Base-by-base conservation (phyloP, 495 filamentous ascomycete species). In the Margaritispora aquatica region DNA sequence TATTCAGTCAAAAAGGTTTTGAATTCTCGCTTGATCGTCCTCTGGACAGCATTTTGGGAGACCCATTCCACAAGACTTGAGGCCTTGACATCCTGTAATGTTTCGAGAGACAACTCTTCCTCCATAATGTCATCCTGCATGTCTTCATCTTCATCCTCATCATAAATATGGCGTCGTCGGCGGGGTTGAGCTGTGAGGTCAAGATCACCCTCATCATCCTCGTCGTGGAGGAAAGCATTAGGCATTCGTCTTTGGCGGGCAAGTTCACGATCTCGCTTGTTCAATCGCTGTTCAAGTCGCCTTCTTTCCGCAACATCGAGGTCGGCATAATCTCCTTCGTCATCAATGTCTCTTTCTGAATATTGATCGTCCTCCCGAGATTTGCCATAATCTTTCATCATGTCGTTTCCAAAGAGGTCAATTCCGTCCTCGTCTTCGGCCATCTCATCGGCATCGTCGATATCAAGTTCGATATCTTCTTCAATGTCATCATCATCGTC, bases 1-100 rank as follows among this genome's bases (percentile, higher is more conserved):
- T 94, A 97, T 70, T 97, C 90, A 15, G 95, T 96, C 62, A 99
- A 75, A 79, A 99, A 99, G 11, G 89, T 86, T 72, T 94, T 96
- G 83, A 99, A 99, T 71, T 97, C 93, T 63, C 91, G 80, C 65
- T 90, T 92, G 71, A 99, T 93, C 9, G 92, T 93, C 65, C 90
- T 87, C 68, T 96, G 87, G 5, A 97, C 95, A 26, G 92, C 85
- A 1, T 90, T 89, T 67, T 91, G 88, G 11, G 88, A 83, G 31
- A 99, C 85, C 95, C 95, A 99, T 62, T 99, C 95, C 17, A 90
- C 92, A 64, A 96, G 76, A 64, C 88, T 94, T 8, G 90, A 81
- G 20, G 95, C 93, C 71, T 99, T 99, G 58, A 97, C 86, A 70
- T 99, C 95, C 59, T 88, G 82, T 53, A 99, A 73, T 17, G 90